Evolutionary conservation across 2,329 filamentous ascomycete genomes (phyloP).

Genomic region (Thelonectria discophora): DNA sequence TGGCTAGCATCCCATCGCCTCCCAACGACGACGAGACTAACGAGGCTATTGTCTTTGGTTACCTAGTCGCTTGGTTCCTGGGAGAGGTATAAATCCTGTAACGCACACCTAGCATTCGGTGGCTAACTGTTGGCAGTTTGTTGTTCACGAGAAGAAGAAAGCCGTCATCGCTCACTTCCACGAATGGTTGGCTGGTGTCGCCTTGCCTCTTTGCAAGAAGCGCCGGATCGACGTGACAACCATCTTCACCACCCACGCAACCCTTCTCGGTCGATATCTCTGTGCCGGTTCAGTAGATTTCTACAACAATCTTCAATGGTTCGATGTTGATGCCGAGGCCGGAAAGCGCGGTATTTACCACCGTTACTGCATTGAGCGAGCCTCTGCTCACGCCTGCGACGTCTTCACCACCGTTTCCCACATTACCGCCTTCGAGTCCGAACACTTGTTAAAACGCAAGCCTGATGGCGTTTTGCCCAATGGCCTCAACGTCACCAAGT

Average conservation of each 20-base stretch:
- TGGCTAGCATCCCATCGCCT: conserved; percentile 91
- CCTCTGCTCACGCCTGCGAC: conserved; percentile 88
- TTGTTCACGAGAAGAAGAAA: conserved; percentile 88
- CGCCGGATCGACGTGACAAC: conserved; percentile 95
- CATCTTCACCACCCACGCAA: conserved; percentile 98
- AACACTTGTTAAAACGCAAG: conserved; percentile 96
- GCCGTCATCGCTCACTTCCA: conserved; percentile 98
- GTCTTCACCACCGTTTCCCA: conserved; percentile 99
- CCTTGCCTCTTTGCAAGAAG: conserved; percentile 89
- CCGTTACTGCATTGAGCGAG: conserved; percentile 96
- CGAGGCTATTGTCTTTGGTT: conserved; percentile 96
- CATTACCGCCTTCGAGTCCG: conserved; percentile 97
- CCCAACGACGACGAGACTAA: conserved; percentile 94
- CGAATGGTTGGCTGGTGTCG: conserved; percentile 97
- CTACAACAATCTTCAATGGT: conserved; percentile 98
- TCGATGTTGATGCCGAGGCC: conserved; percentile 95
- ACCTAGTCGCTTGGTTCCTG: conserved; percentile 96
- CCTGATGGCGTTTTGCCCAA: conserved; percentile 97
- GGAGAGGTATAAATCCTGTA: conserved; percentile 75
- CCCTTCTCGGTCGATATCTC: conserved; percentile 92
- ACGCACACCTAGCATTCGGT: not conserved
- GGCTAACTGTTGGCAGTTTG: conserved; percentile 69
- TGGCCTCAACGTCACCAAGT: conserved; percentile 95
- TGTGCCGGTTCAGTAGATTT: conserved; percentile 98
- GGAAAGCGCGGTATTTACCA: conserved; percentile 99